phyloP scores from a whole-genome alignment of 2,329 filamentous ascomycete species.

The Aquanectria penicillioides region DNA sequence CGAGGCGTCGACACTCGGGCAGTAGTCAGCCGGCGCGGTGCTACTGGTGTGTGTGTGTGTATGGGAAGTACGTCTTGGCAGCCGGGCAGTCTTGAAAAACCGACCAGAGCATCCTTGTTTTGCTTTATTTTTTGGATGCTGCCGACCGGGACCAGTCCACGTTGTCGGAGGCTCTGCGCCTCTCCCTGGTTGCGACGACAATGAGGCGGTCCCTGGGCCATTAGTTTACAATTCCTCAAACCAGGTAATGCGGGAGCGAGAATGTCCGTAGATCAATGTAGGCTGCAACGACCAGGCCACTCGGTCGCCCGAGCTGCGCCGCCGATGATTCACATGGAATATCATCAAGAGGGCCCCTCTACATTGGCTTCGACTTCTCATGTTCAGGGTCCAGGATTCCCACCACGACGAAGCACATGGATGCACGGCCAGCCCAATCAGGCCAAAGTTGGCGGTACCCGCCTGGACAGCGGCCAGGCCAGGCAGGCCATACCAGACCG shows the following conservation, averaged over 20 bases:
- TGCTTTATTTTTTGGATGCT: too few species aligned
- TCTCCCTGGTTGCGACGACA: neutral
- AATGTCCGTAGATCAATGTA: neutral
- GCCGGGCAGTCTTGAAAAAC: neutral
- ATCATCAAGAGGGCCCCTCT: slow-evolving; percentile 1
- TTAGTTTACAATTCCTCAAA: neutral
- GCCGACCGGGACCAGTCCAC: neutral
- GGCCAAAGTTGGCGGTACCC: slow-evolving; percentile 14
- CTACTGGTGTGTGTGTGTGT: slow-evolving; percentile 5
- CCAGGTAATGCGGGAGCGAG: neutral
- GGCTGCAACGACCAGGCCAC: neutral
- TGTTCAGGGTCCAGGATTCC: slow-evolving; percentile 16
- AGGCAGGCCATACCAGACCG: too few species aligned
- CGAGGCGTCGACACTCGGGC: slow-evolving; percentile 25
- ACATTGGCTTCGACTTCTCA: neutral
- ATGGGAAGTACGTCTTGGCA: slow-evolving; percentile 3
- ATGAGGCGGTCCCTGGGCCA: neutral
- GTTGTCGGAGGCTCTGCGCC: slow-evolving; percentile 1
- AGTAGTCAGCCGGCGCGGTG: slow-evolving; percentile 1
- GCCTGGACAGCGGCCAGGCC: too few species aligned
- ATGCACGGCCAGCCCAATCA: slow-evolving; percentile 21
- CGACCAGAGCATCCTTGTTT: slow-evolving; percentile 5
- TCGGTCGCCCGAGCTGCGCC: neutral
- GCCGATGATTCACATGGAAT: slow-evolving; percentile 9
- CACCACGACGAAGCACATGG: too few species aligned